Conservation (phyloP, 768 basidiomycete genomes). For the Mrakia gelida region DNA sequence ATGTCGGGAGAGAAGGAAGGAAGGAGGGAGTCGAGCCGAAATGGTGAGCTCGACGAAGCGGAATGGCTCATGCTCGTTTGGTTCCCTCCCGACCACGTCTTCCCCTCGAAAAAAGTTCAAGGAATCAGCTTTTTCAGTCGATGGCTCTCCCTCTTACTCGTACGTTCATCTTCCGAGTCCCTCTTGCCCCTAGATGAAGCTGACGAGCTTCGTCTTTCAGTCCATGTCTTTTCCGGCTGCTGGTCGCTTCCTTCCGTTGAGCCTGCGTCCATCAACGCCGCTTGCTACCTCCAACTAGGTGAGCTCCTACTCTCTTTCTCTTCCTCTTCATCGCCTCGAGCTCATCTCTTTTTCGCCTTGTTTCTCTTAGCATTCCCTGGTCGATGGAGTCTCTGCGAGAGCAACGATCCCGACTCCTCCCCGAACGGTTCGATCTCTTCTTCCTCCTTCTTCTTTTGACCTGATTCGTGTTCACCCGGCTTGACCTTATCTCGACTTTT, state of each 20-base stretch:
- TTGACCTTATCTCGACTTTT: not conserved
- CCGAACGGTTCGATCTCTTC: conserved; percentile 21
- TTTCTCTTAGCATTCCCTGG: conserved; percentile 14
- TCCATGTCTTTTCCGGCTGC: conserved; percentile 28
- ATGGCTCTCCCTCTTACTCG: conserved; percentile 10
- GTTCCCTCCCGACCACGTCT: not conserved
- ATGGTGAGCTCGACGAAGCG: not conserved
- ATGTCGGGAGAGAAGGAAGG: too few species aligned
- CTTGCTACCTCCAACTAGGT: conserved; percentile 29
- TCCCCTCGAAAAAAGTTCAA: not conserved
- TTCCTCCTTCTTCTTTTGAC: not conserved
- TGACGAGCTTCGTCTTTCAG: not conserved
- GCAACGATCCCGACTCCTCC: conserved; percentile 30
- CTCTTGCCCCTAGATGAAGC: not conserved
- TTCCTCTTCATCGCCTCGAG: not conserved
- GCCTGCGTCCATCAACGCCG: conserved; percentile 22
- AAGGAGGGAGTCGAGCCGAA: conserved; percentile 7
- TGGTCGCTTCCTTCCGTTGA: conserved; percentile 29
- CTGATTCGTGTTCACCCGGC: not conserved
- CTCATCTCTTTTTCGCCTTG: not conserved
- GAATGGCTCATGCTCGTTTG: not conserved
- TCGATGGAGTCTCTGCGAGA: conserved; percentile 23
- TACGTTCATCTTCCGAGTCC: not conserved
- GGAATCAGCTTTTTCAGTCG: not conserved
- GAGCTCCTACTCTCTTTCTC: not conserved